Base-by-base conservation (phyloP, 345 rosid genomes). In the Hibiscus syriacus region DNA sequence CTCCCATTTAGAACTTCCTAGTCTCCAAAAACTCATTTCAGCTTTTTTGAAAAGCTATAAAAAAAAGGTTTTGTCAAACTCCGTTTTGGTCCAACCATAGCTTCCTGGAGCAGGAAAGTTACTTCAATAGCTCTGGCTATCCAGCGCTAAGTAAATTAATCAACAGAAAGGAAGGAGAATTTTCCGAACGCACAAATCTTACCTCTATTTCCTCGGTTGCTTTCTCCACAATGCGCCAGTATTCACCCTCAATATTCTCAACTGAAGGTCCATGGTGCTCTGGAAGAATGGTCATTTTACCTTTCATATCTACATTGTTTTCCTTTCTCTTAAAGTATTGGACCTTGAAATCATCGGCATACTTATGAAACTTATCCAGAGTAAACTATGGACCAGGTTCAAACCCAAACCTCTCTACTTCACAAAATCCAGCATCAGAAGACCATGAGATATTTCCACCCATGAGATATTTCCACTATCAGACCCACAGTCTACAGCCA, bases 171-270 rank as follows among this genome's bases (percentile, higher is more conserved):
- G 22, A 39, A 3, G 0, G 12, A 0, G 12, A 30, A 26, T 39
- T 63, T 41, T 25, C 12, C 36, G 38, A 49, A 66, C 22, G 60
- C 68, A 45, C 13, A 63, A 65, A 67, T 34, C 63, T 30, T 77
- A 92, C 99, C 97, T 92, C 96, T 71, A 95, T 83, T 79, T 88
- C 90, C 79, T 90, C 97, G 25, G 98, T 86, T 49, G 97, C 97
- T 78, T 88, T 84, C 84, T 95, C 97, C 72, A 95, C 96, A 59
- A 95, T 85, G 73, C 98, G 85, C 99, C 99, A 95, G 77, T 92
- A 95, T 82, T 95, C 99, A 69, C 98, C 99, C 81, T 95, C 98
- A 68, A 95, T 75, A 66, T 83, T 72, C 70, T 86, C 87, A 76
- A 81, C 71, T 30, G 94, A 76, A 58, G 96, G 93, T 55, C 86